phyloP scores from a whole-genome alignment of 371 early-diverging fungal species.

The Mucor sp. region DNA sequence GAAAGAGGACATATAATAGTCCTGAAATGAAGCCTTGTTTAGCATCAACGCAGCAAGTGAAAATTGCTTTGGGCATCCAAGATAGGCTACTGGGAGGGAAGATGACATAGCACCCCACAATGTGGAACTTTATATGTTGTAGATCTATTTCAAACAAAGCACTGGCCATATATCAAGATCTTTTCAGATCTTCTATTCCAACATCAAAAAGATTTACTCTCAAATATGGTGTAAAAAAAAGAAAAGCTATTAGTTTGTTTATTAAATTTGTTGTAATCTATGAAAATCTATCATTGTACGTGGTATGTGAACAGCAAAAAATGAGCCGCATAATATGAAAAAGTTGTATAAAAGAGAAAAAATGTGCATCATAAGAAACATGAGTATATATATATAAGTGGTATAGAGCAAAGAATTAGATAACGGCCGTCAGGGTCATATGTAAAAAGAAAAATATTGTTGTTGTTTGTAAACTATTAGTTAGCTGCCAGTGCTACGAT shows the following conservation, averaged over 20 bases:
- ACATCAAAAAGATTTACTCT: neutral
- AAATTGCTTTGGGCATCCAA: too few relatives aligned
- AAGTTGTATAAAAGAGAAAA: neutral
- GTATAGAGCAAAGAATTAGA: neutral
- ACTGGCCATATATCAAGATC: too few relatives aligned
- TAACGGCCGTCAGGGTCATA: constrained; percentile 1
- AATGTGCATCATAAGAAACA: neutral
- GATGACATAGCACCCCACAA: too few relatives aligned
- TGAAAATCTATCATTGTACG: neutral
- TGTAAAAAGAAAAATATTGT: neutral
- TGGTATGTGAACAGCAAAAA: neutral
- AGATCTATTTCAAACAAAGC: too few relatives aligned
- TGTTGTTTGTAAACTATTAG: neutral
- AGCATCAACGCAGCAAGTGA: too few relatives aligned
- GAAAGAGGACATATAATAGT: too few relatives aligned
- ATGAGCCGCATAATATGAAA: neutral
- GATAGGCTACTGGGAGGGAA: too few relatives aligned
- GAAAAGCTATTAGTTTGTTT: too few relatives aligned
- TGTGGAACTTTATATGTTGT: too few relatives aligned
- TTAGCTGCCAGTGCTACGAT: neutral
- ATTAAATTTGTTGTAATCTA: neutral
- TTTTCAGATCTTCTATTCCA: too few relatives aligned
- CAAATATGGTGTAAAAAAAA: too few relatives aligned
- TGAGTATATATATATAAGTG: neutral
- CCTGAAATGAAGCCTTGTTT: too few relatives aligned